Evolutionary conservation across 2,329 filamentous ascomycete species (phyloP), one percentile per base, ranked within the genome.

Genomic region (Thelonectria rubi): DNA sequence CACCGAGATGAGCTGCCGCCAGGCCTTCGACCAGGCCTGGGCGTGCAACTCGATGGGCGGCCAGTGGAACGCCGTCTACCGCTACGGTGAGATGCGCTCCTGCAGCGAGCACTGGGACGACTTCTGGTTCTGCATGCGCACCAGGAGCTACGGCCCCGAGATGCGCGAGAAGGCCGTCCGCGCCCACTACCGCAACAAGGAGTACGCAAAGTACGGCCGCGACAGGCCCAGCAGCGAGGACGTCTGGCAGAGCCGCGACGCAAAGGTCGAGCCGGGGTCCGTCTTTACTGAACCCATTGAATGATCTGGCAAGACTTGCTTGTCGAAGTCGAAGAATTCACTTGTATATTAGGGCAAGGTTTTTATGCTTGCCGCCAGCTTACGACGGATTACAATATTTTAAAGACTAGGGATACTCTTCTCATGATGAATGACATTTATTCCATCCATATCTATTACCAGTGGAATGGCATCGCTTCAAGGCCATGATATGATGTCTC

Each of bases 121-220:
- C 77, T 98, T 97, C 78, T 97, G 94, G 91, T 94, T 97, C 80
- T 99, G 95, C 82, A 97, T 98, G 94, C 89, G 92, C 66, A 89
- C 88, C 39, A 88, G 90, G 71, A 84, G 84, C 2, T 88, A 88
- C 72, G 77, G 83, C 0, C 84, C 86, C 21, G 78, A 83, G 45
- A 80, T 87, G 67, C 87, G 87, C 70, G 87, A 85, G 62, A 84
- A 82, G 54, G 82, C 84, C 69, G 84, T 96, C 57, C 81, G 82
- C 62, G 86, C 87, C 49, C 87, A 89, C 77, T 92, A 94, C 78
- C 82, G 86, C 65, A 82, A 85, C 66, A 90, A 89, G 76, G 84
- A 86, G 72, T 77, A 81, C 63, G 85, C 85, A 40, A 90, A 88
- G 75, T 90, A 93, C 76, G 86, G 78, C 15, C 76, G 81, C 14